phyloP scores from a whole-genome alignment of 192 early-diverging fungal genomes.

The Gorgonomyces haynaldii region DNA sequence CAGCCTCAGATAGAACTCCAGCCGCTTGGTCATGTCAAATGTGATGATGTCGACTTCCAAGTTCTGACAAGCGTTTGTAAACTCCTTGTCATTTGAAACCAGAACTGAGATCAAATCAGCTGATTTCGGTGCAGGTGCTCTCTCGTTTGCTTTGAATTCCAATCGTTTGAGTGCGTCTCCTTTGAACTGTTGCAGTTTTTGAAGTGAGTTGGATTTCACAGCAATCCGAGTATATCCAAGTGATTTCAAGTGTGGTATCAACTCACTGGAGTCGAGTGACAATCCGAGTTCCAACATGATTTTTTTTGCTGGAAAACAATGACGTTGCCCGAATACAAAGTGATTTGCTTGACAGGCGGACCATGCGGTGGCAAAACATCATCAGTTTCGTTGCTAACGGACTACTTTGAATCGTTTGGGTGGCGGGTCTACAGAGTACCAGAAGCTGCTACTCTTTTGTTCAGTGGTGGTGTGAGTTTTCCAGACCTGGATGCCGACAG shows the following conservation, averaged over 20 bases:
- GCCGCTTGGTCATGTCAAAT: slow-evolving; percentile 50
- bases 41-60: slow-evolving; percentile 74
- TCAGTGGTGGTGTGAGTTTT: slow-evolving; percentile 6
- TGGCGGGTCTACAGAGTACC: slow-evolving; percentile 35
- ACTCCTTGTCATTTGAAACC: slow-evolving; percentile 59
- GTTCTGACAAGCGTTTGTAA: slow-evolving; percentile 53
- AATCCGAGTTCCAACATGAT: no score
- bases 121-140: no score
- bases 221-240: no score
- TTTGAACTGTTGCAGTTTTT: no score
- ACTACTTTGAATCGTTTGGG: slow-evolving; percentile 26
- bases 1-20: slow-evolving; percentile 59
- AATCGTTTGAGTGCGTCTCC: no score
- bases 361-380: slow-evolving; percentile 35
- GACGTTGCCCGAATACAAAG: slow-evolving; percentile 16
- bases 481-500: slow-evolving; percentile 5
- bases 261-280: no score
- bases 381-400: slow-evolving; percentile 16
- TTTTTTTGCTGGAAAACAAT: no score
- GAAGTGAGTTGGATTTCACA: no score
- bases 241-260: no score
- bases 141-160: no score
- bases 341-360: slow-evolving; percentile 22
- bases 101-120: slow-evolving; percentile 68
- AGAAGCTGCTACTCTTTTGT: slow-evolving; percentile 27